Evolutionary conservation across 179 eudicot genomes (phyloP), one percentile per base, ranked within the genome.

Genomic region (Pouteria campechiana): DNA sequence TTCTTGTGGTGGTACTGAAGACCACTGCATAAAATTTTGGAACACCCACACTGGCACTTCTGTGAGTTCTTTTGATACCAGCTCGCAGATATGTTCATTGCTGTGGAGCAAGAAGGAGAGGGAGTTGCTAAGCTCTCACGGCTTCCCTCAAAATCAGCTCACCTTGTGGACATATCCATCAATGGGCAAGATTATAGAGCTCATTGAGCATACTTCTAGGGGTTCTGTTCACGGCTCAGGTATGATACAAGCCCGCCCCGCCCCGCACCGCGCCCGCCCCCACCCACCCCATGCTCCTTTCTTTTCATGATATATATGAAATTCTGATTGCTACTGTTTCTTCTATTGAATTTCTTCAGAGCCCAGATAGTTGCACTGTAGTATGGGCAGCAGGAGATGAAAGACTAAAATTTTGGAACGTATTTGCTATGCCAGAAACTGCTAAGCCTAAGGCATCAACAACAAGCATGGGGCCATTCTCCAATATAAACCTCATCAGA

Each of bases 131-230:
- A 88, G 94, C 52, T 88, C 97, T 17, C 97, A 88, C 18, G 97
- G 97, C 1, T 80, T 80, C 58, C 73, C 80, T 31, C 85, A 80
- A 62, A 88, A 88, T 68, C 94, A 84, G 72, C 68, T 84, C 38
- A 88, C 82, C 29, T 69, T 84, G 17, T 88, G 94, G 97, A 88
- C 78, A 57, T 87, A 84, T 50, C 97, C 97, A 6, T 88, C 97
- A 5, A 88, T 88, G 94, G 94, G 77, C 47, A 88, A 88, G 50
- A 62, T 75, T 46, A 78, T 82, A 5, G 97, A 88, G 72, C 80
- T 84, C 23, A 78, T 79, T 31, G 87, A 88, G 18, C 94, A 80
- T 58, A 80, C 88, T 10, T 84, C 93, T 13, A 73, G 95, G n/a
- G 57, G 93, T 78, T 15, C 89, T 84, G 40, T 89, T 61, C 58